Evolutionary conservation across 1,284 basidiomycete genomes (phyloP).

Genomic region (Cryptococcus sp.): DNA sequence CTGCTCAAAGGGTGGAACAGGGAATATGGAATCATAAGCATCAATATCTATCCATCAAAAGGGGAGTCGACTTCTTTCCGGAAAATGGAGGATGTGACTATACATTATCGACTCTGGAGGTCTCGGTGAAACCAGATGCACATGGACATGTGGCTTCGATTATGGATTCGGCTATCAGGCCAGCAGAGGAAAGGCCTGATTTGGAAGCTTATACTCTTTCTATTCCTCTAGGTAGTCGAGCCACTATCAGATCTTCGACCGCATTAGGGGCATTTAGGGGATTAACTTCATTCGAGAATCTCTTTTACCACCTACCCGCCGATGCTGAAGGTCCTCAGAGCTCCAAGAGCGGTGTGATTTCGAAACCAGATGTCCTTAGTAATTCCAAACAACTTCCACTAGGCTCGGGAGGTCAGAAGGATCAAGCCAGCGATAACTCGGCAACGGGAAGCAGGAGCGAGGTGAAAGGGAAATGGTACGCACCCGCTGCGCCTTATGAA

Average conservation of each 20-base stretch:
- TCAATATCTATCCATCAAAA: background rate
- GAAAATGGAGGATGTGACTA: background rate
- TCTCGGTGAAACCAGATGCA: too few relatives aligned
- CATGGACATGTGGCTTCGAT: too few relatives aligned
- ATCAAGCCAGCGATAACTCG: too few relatives aligned
- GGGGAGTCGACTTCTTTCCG: background rate
- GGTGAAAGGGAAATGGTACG: conserved; percentile 8
- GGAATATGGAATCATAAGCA: background rate
- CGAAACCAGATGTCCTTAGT: background rate
- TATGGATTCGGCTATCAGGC: background rate
- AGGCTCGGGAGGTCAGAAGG: too few relatives aligned
- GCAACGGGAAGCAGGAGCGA: background rate
- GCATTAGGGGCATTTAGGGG: conserved; percentile 75
- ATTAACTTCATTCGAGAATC: conserved; percentile 73
- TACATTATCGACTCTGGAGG: too few relatives aligned
- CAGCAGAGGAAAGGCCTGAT: conserved; percentile 14
- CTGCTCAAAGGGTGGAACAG: background rate
- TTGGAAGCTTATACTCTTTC: conserved; percentile 20
- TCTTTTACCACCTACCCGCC: conserved; percentile 49
- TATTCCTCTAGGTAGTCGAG: conserved; percentile 52
- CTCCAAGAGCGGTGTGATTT: background rate
- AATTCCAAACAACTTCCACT: background rate
- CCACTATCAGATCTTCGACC: conserved; percentile 63
- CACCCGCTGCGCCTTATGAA: conserved; percentile 36
- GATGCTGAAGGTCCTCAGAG: background rate